Base-by-base conservation (phyloP, 2,329 filamentous ascomycete genomes). In the Thelonectria olida region DNA sequence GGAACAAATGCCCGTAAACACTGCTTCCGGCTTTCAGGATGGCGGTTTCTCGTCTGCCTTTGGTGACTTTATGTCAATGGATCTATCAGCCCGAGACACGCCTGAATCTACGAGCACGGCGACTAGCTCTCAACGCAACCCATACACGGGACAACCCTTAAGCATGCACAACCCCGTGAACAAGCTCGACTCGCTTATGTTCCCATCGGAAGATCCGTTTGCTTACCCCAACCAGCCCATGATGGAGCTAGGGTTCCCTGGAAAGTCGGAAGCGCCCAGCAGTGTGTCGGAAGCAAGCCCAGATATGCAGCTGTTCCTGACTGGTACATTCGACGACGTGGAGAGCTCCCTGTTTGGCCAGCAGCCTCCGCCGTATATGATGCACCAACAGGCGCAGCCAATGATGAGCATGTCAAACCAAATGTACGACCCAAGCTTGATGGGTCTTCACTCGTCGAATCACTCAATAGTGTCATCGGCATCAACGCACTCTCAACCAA, bases 181-280 rank as follows among this genome's bases (percentile, higher is more conserved):
- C 65, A 91, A 92, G 72, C 83, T 94, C 7, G 90, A 90, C 60
- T 87, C 89, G 4, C 87, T 94, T 79, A 93, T 95, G 90, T 95
- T 95, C 71, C 89, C 91, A 1, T 90, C 90, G 0, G 85, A 87
- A 31, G 91, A 95, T 69, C 91, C 92, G 0, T 90, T 95, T 64
- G 90, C 89, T 0, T 96, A 95, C 70, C 91, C 91, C 0, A 92
- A 90, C 70, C 90, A 92, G 66, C 88, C 90, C 0, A 87, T 90
- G 80, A 88, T 90, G 79, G 82, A 87, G 67, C 80, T 86, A 39
- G 82, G 82, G 9, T 80, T 75, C 67, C 76, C 77, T 23, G 67
- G 72, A 25, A 76, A 75, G 62, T 68, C 74, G n/a, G 72, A 73
- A 55, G 64, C 75, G 66, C 67, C 76, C 28, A 66, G 74, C 63